A percentile compares a stretch with the other conserved stretches of the same genome.
Conservation (phyloP, 2,329 filamentous ascomycete species). For the Verticillium tricorpus region DNA sequence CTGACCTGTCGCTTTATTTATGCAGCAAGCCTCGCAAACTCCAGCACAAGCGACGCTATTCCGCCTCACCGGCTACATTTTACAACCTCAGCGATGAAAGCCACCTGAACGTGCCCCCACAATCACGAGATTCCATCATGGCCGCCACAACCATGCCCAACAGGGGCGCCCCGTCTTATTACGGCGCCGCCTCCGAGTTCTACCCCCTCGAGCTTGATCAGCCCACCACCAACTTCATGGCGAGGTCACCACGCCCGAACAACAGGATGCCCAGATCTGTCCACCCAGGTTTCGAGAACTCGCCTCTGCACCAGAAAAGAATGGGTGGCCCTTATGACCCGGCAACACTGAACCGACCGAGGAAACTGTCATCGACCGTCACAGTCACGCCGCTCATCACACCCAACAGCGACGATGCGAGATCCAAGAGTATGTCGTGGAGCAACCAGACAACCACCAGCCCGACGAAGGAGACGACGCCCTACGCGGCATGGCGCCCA, state of each 20-base stretch:
- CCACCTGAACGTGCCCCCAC: conserved; percentile 10
- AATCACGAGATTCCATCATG: conserved; percentile 4
- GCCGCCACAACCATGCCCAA: conserved; percentile 6
- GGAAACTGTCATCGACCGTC: conserved; percentile 26
- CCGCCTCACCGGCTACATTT: conserved; percentile 10
- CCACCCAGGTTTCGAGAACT: neutral
- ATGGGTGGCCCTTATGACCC: neutral
- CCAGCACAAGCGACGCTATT: conserved; percentile 13
- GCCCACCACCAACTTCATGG: conserved; percentile 1
- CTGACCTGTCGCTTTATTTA: neutral
- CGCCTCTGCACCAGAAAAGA: neutral
- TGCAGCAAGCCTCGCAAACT: conserved; percentile 9
- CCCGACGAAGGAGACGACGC: conserved; percentile 31
- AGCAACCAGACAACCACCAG: conserved; percentile 32
- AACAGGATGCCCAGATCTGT: neutral
- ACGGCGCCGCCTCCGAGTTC: conserved; percentile 9
- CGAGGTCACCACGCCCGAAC: neutral
- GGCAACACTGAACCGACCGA: conserved; percentile 27
- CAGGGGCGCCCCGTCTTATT: conserved; percentile 11
- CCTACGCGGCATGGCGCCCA: conserved; percentile 15
- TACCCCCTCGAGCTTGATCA: conserved; percentile 9
- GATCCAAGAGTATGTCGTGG: conserved; percentile 22
- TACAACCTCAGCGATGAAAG: conserved; percentile 10
- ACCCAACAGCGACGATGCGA: conserved; percentile 19
- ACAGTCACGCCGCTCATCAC: conserved; percentile 21